Evolutionary conservation across 169 alveolate genomes (phyloP), one percentile per base, ranked within the genome.

Genomic region (Sarcocystis neurona): DNA sequence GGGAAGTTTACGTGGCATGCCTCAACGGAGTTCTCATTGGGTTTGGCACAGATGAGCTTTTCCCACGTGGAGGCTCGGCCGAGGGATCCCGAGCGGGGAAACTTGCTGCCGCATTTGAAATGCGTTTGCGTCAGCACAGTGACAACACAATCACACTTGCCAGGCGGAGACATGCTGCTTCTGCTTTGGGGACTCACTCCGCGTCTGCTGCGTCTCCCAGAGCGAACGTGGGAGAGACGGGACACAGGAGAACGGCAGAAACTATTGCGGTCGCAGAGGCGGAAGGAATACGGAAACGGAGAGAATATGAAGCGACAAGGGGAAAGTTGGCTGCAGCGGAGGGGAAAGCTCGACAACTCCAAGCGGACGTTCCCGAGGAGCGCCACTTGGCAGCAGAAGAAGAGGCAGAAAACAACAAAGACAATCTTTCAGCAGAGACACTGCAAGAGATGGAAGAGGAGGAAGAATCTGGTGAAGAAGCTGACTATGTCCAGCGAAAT

Each of bases 21-120:
- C 56, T 72, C 3, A 53, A 72, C 18, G 82, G 82, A 72, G 82
- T 34, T 39, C 53, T 72, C 53, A 53, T 72, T 27, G 56, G 58
- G 30, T 27, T 72, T 12, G 82, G 82, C 15, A 72, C 56, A 20
- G 56, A 72, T 1, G 82, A 72, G 82, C 56, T 72, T 12, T 72
- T 72, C 34, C 82, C 82, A 0, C 53, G 34, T 32, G 82, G 82
- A 18, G 82, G 82, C 1, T 72, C 82, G 23, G 82, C 82, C 20
- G 58, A 72, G 56, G 82, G 58, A n/a, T 30, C 20, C 58, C 39
- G 82, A 12, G 82, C 82, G 6, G 82, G 41, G 82, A 20, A 6
- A 30, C 34, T 72, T 1, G 82, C 82, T 23, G 82, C 34, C 56
- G 18, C 20, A 27, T 72, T 72, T 39, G 32, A n/a, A 30, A 10